Conservation (phyloP, 768 basidiomycete species). For the Lactarius trivialis region DNA sequence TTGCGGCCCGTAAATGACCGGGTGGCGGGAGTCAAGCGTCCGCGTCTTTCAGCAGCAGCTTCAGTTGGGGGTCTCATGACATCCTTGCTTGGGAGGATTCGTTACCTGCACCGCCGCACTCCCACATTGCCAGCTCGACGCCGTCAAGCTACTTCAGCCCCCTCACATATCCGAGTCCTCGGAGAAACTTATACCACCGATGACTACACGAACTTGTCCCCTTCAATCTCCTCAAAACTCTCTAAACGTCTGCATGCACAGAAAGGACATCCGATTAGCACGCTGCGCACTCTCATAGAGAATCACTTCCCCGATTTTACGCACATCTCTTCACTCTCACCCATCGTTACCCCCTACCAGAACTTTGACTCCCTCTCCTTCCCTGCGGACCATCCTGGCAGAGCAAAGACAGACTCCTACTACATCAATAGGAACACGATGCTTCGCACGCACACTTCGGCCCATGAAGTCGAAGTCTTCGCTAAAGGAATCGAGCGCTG, state of each 20-base stretch:
- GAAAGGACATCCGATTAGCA: slow-evolving; percentile 78
- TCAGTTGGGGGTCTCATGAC: neutral
- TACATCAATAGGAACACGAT: slow-evolving; percentile 87
- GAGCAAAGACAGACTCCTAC: slow-evolving; percentile 87
- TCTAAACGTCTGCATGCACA: slow-evolving; percentile 67
- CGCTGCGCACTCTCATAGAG: slow-evolving; percentile 78
- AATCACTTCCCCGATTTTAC: slow-evolving; percentile 72
- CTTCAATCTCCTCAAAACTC: slow-evolving; percentile 78
- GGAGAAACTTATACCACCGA: slow-evolving; percentile 72
- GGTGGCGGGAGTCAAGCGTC: neutral
- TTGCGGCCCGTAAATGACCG: neutral
- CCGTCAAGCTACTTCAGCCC: slow-evolving; percentile 4
- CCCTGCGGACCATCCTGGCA: slow-evolving; percentile 87
- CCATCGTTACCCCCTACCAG: slow-evolving; percentile 82
- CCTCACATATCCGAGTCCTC: slow-evolving; percentile 41
- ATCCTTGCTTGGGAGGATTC: neutral
- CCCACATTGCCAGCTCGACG: neutral
- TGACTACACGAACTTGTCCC: slow-evolving; percentile 74
- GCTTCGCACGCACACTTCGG: slow-evolving; percentile 97
- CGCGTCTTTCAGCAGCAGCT: neutral
- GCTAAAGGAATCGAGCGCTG: slow-evolving; percentile 67
- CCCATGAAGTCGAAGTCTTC: slow-evolving; percentile 95
- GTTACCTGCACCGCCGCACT: neutral
- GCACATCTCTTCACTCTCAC: slow-evolving; percentile 71
- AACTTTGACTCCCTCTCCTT: slow-evolving; percentile 98